Base-by-base conservation (phyloP, 768 basidiomycete species). In the Mycena leptocephala region DNA sequence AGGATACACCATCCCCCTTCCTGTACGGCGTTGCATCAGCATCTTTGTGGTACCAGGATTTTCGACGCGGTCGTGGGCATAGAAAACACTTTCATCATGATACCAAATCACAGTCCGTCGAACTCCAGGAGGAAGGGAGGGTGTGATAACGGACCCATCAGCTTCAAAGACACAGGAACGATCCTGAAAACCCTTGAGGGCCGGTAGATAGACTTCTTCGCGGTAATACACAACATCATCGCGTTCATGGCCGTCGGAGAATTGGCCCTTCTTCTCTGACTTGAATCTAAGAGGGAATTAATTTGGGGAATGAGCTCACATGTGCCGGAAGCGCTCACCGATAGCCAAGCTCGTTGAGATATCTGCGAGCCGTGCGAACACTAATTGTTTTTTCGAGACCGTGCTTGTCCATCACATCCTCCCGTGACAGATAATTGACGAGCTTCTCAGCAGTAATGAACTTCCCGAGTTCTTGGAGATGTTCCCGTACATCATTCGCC, bases 141-240 rank as follows among this genome's bases (percentile, higher is more conserved):
- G 41, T 26, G 66, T 70, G 39, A 56, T 64, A 30, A 72, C 48
- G 7, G 70, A 63, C 14, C 70, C 78, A 18, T 72, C 59, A 2
- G 58, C 72, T 4, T 68, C 74, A 51, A 64, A 79, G 22, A 32
- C 30, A 5, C 64, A 67, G 46, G 76, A 77, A 4, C 55, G 62
- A 33, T 48, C 56, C 62, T 80, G 69, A 39, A 75, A 66, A 2
- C 61, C 62, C n/a, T 72, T 48, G 71, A 76, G 74, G 28, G 62
- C 22, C 48, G 77, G 81, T 46, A 86, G 67, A 76, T 80, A 81
- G 5, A 76, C 51, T 13, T 76, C 53, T 26, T 83, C 78, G 18
- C 76, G 75, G 66, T 84, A 84, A 22, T 79, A 55, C 6, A 84
- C 79, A 10, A 87, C 83, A 80, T 86, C 84, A 30, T 73, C 76